Percentiles rank a stretch among this genome's conserved stretches.
phyloP scores from a whole-genome alignment of 73 alveolate species.

The Tetrahymena malaccensis region DNA sequence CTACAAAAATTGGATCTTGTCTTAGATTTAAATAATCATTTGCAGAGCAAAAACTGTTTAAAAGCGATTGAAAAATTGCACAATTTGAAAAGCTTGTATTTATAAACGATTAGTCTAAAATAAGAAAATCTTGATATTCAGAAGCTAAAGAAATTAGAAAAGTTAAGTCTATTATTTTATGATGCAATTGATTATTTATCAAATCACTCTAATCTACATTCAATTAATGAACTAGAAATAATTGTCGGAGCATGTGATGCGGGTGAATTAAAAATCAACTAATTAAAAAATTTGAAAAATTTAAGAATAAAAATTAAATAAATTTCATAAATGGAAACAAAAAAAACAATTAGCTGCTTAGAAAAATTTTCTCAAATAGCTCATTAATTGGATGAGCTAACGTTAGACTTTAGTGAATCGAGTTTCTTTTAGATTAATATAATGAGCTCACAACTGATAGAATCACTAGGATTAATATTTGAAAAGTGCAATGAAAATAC shows the following conservation, averaged over 20 bases:
- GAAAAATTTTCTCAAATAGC: background rate
- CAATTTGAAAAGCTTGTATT: too few relatives aligned
- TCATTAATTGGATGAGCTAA: background rate
- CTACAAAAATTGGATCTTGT: background rate
- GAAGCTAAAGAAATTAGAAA: background rate
- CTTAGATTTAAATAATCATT: background rate
- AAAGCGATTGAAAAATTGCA: background rate
- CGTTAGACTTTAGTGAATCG: background rate
- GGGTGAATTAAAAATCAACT: too few relatives aligned
- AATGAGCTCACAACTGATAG: background rate
- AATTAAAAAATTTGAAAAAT: too few relatives aligned
- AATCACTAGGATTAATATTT: background rate
- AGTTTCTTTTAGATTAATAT: too few relatives aligned
- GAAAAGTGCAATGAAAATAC: background rate
- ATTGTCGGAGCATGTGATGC: background rate
- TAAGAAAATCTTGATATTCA: background rate
- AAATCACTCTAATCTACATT: background rate
- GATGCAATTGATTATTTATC: background rate
- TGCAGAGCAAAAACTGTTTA: background rate
- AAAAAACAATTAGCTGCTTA: background rate
- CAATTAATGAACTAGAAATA: background rate
- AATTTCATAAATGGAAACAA: background rate
- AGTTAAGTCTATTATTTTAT: background rate
- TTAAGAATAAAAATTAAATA: too few relatives aligned
- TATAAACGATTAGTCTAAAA: background rate